phyloP scores from a whole-genome alignment of 768 basidiomycete genomes.

The Tulasnella sp. region DNA sequence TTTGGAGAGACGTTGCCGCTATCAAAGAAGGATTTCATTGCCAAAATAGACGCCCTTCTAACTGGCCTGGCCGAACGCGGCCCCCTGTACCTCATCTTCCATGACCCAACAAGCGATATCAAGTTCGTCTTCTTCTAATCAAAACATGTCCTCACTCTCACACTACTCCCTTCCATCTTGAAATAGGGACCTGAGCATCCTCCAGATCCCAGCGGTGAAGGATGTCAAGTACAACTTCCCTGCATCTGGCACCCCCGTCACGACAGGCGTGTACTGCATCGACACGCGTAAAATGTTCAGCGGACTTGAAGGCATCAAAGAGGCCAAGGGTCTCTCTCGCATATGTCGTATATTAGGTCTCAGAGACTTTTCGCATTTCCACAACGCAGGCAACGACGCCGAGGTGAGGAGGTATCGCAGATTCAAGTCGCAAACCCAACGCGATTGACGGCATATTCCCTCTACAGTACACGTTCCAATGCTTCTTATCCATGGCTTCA shows the following conservation, averaged over 20 bases:
- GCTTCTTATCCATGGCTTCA: slow-evolving; percentile 57
- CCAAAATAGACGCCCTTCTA: slow-evolving; percentile 18
- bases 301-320: slow-evolving; percentile 54
- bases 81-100: slow-evolving; percentile 69
- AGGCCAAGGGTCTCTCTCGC: slow-evolving; percentile 46
- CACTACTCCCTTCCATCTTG: not conserved
- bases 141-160: slow-evolving; percentile 7
- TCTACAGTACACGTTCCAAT: slow-evolving; percentile 54
- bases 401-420: slow-evolving; percentile 37
- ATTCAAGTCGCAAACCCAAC: not conserved
- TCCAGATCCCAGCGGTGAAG: slow-evolving; percentile 35
- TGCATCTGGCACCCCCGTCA: slow-evolving; percentile 38
- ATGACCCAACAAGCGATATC: slow-evolving; percentile 66
- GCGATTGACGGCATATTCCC: not conserved
- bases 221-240: slow-evolving; percentile 47
- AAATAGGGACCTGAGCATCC: not conserved
- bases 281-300: slow-evolving; percentile 68
- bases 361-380: slow-evolving; percentile 38
- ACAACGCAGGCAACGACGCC: slow-evolving; percentile 85
- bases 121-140: slow-evolving; percentile 35
- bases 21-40: slow-evolving; percentile 34
- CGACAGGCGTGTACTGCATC: slow-evolving; percentile 47
- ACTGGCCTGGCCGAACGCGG: slow-evolving; percentile 35
- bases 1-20: too few species aligned
- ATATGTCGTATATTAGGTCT: slow-evolving; percentile 55